Conservation (phyloP, 2,329 filamentous ascomycete species). For the Helminthosporium solani region DNA sequence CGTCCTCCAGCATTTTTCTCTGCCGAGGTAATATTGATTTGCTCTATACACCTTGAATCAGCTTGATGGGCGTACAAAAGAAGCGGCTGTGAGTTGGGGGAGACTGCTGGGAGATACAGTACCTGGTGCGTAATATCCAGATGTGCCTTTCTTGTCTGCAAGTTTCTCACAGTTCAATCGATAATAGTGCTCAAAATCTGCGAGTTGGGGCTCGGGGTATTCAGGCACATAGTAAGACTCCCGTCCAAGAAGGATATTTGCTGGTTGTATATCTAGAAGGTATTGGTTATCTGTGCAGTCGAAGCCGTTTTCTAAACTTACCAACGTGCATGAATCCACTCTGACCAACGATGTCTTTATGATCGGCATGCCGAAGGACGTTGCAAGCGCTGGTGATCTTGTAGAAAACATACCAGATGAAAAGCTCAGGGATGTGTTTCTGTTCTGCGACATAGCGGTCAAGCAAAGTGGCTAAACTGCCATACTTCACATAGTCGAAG, state of each 20-base stretch:
- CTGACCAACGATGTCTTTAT: no score
- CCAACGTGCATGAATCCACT: background rate
- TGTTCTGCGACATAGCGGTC: background rate
- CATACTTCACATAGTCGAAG: background rate
- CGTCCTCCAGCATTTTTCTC: background rate
- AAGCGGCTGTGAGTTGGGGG: background rate
- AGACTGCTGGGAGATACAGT: background rate
- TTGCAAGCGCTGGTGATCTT: background rate
- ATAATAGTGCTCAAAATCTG: background rate
- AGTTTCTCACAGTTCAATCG: background rate
- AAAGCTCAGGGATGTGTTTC: background rate
- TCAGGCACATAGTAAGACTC: background rate
- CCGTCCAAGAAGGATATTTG: background rate
- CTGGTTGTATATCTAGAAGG: background rate
- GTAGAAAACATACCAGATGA: background rate
- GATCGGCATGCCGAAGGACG: background rate
- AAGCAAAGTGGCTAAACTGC: background rate
- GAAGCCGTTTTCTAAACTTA: background rate
- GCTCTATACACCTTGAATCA: background rate
- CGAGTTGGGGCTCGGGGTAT: background rate
- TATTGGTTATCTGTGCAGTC: background rate
- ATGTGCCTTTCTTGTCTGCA: background rate
- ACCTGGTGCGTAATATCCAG: background rate
- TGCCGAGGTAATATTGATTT: no score
- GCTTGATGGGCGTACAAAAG: background rate